A percentile compares a stretch with the other conserved stretches of the same genome.
phyloP scores from a whole-genome alignment of 2,329 filamentous ascomycete genomes.

The Pyrenophora teres region DNA sequence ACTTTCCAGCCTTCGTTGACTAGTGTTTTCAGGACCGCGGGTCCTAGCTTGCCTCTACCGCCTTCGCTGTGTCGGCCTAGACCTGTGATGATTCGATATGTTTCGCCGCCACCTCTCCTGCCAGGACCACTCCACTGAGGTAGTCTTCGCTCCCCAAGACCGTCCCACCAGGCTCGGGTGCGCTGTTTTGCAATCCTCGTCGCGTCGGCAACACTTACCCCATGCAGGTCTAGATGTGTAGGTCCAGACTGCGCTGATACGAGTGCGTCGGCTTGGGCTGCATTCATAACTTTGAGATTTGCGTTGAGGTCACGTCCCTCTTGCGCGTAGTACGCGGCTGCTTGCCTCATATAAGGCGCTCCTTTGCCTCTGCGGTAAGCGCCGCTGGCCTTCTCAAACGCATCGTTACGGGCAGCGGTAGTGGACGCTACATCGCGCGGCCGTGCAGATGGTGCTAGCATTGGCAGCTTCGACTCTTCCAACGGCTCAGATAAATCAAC shows the following conservation, averaged over 20 bases:
- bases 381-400: slow-evolving; percentile 62
- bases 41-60: slow-evolving; percentile 75
- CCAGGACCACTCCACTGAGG: slow-evolving; percentile 49
- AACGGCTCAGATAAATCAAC: slow-evolving; percentile 44
- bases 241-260: slow-evolving; percentile 74
- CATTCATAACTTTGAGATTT: slow-evolving; percentile 62
- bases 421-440: slow-evolving; percentile 51
- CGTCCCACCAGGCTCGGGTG: slow-evolving; percentile 76
- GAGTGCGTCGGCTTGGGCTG: slow-evolving; percentile 70
- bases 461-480: slow-evolving; percentile 34
- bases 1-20: slow-evolving; percentile 82
- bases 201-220: slow-evolving; percentile 78
- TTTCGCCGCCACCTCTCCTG: slow-evolving; percentile 51
- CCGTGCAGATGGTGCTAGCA: slow-evolving; percentile 35
- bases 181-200: slow-evolving; percentile 74
- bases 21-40: slow-evolving; percentile 77
- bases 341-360: slow-evolving; percentile 70
- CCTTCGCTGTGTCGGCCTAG: slow-evolving; percentile 77
- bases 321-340: slow-evolving; percentile 77
- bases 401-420: slow-evolving; percentile 54
- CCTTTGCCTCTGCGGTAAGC: slow-evolving; percentile 68
- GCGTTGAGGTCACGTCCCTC: slow-evolving; percentile 68
- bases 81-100: slow-evolving; percentile 80
- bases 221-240: slow-evolving; percentile 76
- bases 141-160: slow-evolving; percentile 67